Evolutionary conservation across 2,329 filamentous ascomycete species (phyloP), one percentile per base, ranked within the genome.

Genomic region (Teratosphaeria viscida): DNA sequence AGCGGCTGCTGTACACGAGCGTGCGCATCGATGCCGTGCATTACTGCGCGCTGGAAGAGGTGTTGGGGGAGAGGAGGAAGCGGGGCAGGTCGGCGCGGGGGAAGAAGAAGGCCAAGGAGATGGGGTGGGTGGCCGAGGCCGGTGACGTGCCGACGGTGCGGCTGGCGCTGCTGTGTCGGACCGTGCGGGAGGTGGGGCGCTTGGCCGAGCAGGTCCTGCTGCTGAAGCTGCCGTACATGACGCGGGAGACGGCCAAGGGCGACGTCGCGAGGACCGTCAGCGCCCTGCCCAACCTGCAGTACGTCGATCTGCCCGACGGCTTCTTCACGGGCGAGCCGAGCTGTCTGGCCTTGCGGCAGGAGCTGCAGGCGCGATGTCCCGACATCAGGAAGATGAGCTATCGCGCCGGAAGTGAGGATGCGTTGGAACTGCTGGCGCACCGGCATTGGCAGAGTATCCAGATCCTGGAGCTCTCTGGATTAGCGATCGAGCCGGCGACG

Each of bases 151-250:
- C 92, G 5, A 83, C 86, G 63, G 82, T 83, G 63, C 86, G 92
- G 35, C 81, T 97, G 56, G 82, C 85, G 67, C 81, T 96, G 59
- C 82, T 97, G 54, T 89, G 87, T 71, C 85, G 90, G 62, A 90
- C 91, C 1, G 84, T 96, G 56, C 85, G 91, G 63, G 88, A 92
- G 56, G 87, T 91, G 62, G 82, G 85, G 26, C 84, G 77, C 55
- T 73, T 95, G 54, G 90, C 87, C 37, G 78, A 82, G 59, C 78
- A 84, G 52, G 89, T 96, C 5, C 77, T 86, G 69, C 91, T 87
- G 67, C 79, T 97, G 68, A 95, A 96, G 78, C 85, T 90, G 61
- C 90, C 92, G 6, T 96, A 96, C 74, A 96, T 96, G 92, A 87
- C 92, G 58, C 85, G 92, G 60, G 90, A 96, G 76, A 89, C 89